phyloP scores from a whole-genome alignment of 2,329 filamentous ascomycete species.

The Pseudogymnoascus sp. region DNA sequence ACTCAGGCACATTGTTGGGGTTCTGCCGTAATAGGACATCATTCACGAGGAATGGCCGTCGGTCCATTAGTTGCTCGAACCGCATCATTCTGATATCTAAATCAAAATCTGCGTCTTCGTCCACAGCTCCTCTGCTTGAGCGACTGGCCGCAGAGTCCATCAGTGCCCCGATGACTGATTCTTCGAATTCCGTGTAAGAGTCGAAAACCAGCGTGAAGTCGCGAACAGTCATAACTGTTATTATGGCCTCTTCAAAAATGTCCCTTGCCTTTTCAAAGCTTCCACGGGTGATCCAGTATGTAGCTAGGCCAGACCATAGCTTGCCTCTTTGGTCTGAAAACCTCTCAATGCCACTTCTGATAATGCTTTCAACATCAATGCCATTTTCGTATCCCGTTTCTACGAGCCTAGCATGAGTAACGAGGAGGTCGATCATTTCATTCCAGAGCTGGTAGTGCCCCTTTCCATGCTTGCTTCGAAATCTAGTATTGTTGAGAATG shows the following conservation, averaged over 20 bases:
- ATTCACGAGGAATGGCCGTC: slow-evolving; percentile 89
- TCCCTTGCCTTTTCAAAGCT: slow-evolving; percentile 90
- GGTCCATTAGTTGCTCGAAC: slow-evolving; percentile 97
- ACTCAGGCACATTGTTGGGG: slow-evolving; percentile 90
- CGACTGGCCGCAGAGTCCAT: slow-evolving; percentile 81
- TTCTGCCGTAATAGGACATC: slow-evolving; percentile 94
- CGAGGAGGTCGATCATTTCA: slow-evolving; percentile 91
- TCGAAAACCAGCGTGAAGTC: slow-evolving; percentile 97
- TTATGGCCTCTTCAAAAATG: slow-evolving; percentile 91
- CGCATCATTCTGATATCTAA: slow-evolving; percentile 95
- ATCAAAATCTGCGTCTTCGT: slow-evolving; percentile 85
- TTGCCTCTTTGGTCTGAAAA: slow-evolving; percentile 94
- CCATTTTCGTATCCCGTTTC: slow-evolving; percentile 72
- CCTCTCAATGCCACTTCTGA: slow-evolving; percentile 80
- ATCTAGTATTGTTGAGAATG: slow-evolving; percentile 81
- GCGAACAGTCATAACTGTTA: slow-evolving; percentile 95
- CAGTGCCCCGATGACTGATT: slow-evolving; percentile 82
- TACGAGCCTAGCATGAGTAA: slow-evolving; percentile 81
- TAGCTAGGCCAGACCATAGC: slow-evolving; percentile 87
- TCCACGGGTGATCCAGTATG: slow-evolving; percentile 91
- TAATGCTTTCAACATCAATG: slow-evolving; percentile 85
- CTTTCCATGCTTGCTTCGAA: slow-evolving; percentile 87
- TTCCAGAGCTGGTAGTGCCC: slow-evolving; percentile 96
- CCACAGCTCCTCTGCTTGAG: slow-evolving; percentile 66
- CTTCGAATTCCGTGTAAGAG: slow-evolving; percentile 92